These are phyloP conservation scores for Cladosporium sp. DNA, from an alignment of 2,329 filamentous ascomycete genomes.

Conservation along the genomic window DNA sequence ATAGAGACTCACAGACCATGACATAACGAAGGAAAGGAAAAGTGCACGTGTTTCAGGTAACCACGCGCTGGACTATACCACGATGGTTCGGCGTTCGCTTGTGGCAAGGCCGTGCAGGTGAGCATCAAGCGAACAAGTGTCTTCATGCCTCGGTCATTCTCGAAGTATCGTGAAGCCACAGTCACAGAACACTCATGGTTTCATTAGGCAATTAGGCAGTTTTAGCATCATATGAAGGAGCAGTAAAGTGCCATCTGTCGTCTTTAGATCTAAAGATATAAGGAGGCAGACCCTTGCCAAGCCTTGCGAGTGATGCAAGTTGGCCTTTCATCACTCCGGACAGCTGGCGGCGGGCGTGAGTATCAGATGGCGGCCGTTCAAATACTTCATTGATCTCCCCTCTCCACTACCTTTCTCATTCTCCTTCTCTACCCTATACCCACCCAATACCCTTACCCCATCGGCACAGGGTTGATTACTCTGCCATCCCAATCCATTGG, in stretches of 20 bases:
- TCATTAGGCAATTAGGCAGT: not conserved
- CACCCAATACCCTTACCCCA: conserved; percentile 9
- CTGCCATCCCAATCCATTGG: conserved; percentile 8
- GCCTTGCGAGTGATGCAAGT: too few species aligned
- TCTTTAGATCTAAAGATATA: too few species aligned
- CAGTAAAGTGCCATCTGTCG: conserved; percentile 7
- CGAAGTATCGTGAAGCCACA: too few species aligned
- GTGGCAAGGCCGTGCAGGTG: too few species aligned
- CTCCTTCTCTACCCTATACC: not conserved
- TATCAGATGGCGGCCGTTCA: conserved; percentile 3
- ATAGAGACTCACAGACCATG: too few species aligned
- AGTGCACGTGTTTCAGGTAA: too few species aligned
- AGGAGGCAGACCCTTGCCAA: too few species aligned
- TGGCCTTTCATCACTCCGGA: conserved; percentile 4
- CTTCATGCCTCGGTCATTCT: too few species aligned
- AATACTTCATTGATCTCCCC: conserved; percentile 10
- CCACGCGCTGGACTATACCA: too few species aligned
- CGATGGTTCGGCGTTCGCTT: too few species aligned
- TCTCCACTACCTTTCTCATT: conserved; percentile 3
- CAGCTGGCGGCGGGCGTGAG: conserved; percentile 5
- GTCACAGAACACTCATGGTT: conserved; percentile 1
- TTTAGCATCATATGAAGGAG: conserved; percentile 3
- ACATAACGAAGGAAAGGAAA: too few species aligned
- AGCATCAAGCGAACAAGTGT: too few species aligned
- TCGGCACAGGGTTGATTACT: conserved; percentile 1